These are phyloP conservation scores for Naganishia kalamii DNA, from an alignment of 768 basidiomycete species.

Conservation along the genomic window DNA sequence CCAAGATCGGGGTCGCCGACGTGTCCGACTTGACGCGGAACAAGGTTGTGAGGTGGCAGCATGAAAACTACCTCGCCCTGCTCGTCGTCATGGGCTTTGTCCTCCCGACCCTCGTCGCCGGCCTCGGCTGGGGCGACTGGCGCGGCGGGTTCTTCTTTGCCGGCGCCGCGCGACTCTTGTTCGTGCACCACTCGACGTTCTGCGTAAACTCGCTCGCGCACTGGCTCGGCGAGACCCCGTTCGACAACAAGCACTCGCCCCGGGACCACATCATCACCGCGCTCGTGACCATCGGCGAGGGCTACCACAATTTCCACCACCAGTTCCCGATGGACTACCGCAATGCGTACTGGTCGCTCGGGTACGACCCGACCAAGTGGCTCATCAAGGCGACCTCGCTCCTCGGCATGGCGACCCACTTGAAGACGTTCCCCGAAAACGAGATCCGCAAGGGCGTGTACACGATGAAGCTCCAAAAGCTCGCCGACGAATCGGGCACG, in stretches of 20 bases:
- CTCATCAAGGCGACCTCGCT: slow-evolving; percentile 63
- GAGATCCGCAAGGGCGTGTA: slow-evolving; percentile 86
- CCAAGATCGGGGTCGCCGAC: slow-evolving; percentile 83
- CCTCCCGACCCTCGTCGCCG: slow-evolving; percentile 70
- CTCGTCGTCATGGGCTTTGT: slow-evolving; percentile 65
- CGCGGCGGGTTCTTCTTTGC: slow-evolving; percentile 80
- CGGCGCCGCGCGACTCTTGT: slow-evolving; percentile 66
- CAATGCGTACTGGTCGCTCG: slow-evolving; percentile 90
- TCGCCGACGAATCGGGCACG: slow-evolving; percentile 67
- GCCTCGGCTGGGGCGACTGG: slow-evolving; percentile 77
- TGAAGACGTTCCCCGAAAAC: slow-evolving; percentile 79
- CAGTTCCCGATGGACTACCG: slow-evolving; percentile 97
- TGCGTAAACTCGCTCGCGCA: slow-evolving; percentile 96
- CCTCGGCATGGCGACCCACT: slow-evolving; percentile 69
- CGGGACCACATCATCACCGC: slow-evolving; percentile 84
- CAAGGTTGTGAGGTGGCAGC: slow-evolving; percentile 78
- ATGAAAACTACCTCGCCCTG: slow-evolving; percentile 66
- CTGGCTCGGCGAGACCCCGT: slow-evolving; percentile 87
- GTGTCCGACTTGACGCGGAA: slow-evolving; percentile 77
- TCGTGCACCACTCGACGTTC: slow-evolving; percentile 93
- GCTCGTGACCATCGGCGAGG: slow-evolving; percentile 84
- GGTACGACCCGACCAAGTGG: slow-evolving; percentile 91
- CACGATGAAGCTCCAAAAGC: slow-evolving; percentile 86
- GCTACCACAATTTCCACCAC: slow-evolving; percentile 98
- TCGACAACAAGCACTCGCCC: slow-evolving; percentile 92